These are phyloP conservation scores for Exidia glandulosa DNA, from an alignment of 768 basidiomycete species.

Conservation along the genomic window DNA sequence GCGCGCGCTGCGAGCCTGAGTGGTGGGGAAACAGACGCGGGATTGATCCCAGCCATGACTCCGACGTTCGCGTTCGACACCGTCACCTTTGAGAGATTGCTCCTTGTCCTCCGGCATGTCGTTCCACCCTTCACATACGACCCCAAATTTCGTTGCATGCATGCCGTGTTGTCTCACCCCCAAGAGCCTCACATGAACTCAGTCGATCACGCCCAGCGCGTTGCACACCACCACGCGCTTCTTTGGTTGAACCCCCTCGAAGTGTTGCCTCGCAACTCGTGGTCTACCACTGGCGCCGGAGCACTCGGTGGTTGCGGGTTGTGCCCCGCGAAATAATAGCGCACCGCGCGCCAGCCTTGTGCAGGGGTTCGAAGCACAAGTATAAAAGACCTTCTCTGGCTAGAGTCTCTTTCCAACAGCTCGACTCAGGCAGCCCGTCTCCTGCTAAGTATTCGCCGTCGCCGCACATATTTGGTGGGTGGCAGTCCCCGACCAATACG, in stretches of 20 bases:
- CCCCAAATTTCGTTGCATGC: neutral
- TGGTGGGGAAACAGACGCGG: neutral
- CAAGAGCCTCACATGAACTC: conserved; percentile 1
- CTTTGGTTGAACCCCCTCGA: neutral
- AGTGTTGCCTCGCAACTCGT: neutral
- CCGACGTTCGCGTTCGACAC: no score
- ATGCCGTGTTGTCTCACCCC: neutral
- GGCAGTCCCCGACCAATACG: no score
- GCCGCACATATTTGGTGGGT: no score
- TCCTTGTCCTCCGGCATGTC: neutral
- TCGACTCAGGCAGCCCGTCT: neutral
- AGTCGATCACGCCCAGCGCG: conserved; percentile 27
- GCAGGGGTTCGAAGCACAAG: neutral
- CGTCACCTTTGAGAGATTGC: no score
- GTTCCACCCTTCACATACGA: neutral
- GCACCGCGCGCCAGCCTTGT: neutral
- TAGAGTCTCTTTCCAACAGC: neutral
- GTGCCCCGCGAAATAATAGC: no score
- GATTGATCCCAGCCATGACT: no score
- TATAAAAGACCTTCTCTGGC: neutral
- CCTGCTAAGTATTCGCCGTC: no score
- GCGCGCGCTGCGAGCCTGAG: neutral
- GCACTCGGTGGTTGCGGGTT: no score
- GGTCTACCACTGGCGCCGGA: neutral
- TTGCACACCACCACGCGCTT: conserved; percentile 15